Evolutionary conservation across 805 yeast genomes (phyloP).

Genomic region (Millerozyma acaciae): DNA sequence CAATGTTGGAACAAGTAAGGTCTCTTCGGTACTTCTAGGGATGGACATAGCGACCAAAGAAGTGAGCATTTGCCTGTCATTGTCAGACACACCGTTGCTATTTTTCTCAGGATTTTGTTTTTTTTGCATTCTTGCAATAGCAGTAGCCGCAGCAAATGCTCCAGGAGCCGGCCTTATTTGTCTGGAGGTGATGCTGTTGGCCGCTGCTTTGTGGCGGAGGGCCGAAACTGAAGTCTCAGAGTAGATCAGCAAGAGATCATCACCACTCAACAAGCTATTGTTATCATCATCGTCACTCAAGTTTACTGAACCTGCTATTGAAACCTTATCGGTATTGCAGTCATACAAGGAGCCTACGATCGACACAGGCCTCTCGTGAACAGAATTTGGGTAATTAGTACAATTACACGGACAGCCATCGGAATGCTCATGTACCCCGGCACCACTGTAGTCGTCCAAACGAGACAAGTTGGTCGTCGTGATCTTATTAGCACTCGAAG

Average conservation of each 20-base stretch:
- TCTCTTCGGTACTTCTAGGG: slow-evolving; percentile 77
- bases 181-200: slow-evolving; percentile 9
- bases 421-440: slow-evolving; percentile 23
- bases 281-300: slow-evolving; percentile 46
- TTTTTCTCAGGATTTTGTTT: slow-evolving; percentile 20
- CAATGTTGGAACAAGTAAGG: slow-evolving; percentile 67
- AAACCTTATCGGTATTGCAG: slow-evolving; percentile 26
- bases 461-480: slow-evolving; percentile 13
- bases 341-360: slow-evolving; percentile 57
- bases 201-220: slow-evolving; percentile 8
- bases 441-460: slow-evolving; percentile 9
- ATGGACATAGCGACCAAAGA: slow-evolving; percentile 62
- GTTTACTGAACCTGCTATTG: slow-evolving; percentile 34
- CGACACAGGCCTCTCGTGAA: slow-evolving; percentile 62
- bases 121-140: slow-evolving; percentile 53
- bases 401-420: slow-evolving; percentile 56
- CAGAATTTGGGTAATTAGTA: slow-evolving; percentile 48
- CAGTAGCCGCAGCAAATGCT: slow-evolving; percentile 60
- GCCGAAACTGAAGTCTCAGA: slow-evolving; percentile 9
- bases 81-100: slow-evolving; percentile 19
- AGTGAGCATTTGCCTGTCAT: slow-evolving; percentile 36
- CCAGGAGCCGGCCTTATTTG: slow-evolving; percentile 75
- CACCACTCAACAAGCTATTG: slow-evolving; percentile 25
- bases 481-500: no score
- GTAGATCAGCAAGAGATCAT: slow-evolving; percentile 18